Evolutionary conservation across 768 basidiomycete species (phyloP).

Genomic region (Amanita rubescens): DNA sequence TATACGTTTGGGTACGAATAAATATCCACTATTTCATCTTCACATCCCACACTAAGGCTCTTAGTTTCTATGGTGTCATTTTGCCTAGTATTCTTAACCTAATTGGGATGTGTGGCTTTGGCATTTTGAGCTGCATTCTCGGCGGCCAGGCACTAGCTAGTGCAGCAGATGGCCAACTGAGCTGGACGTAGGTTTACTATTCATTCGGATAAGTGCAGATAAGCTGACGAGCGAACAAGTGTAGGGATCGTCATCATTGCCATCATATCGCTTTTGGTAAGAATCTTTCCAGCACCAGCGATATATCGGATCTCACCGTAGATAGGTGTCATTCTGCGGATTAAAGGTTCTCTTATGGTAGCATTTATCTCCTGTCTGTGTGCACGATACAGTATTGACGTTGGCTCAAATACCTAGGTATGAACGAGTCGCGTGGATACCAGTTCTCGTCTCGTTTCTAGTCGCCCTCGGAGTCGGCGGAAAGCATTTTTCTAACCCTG

Average conservation of each 20-base stretch:
- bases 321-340: conserved; percentile 51
- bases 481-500: conserved; percentile 49
- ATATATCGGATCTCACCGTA: conserved; percentile 8
- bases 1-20: conserved; percentile 31
- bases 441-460: conserved; percentile 65
- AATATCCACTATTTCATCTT: background rate
- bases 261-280: conserved; percentile 56
- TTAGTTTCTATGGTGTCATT: conserved; percentile 59
- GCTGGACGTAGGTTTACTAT: conserved; percentile 34
- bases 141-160: conserved; percentile 51
- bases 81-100: conserved; percentile 55
- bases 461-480: conserved; percentile 70
- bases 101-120: conserved; percentile 58
- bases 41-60: conserved; percentile 9
- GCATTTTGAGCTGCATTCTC: conserved; percentile 64
- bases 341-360: conserved; percentile 41
- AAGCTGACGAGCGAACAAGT: conserved; percentile 23
- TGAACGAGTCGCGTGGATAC: conserved; percentile 71
- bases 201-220: background rate
- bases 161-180: conserved; percentile 31
- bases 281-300: conserved; percentile 29
- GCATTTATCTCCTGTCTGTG: background rate
- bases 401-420: too few relatives aligned
- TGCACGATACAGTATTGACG: too few relatives aligned
- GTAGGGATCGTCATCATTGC: conserved; percentile 81